These are phyloP conservation scores for Tilletia indica DNA, from an alignment of 1,284 basidiomycete genomes.

Conservation along the genomic window DNA sequence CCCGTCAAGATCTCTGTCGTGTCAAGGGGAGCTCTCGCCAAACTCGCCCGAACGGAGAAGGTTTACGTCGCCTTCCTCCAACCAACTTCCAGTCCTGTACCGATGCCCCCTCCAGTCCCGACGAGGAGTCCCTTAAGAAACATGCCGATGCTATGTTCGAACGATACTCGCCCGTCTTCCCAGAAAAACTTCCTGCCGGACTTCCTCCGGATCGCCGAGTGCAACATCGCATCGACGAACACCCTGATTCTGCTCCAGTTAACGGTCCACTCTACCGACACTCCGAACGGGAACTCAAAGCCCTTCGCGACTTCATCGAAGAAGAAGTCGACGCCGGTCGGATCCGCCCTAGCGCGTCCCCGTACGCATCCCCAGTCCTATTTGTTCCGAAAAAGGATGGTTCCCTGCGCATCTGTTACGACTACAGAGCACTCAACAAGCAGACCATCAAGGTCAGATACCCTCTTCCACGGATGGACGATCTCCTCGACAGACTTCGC, in stretches of 20 bases:
- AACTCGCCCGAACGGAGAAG: constrained; percentile 9
- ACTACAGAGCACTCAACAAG: constrained; percentile 59
- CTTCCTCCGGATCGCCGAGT: constrained; percentile 7
- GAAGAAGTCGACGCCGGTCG: constrained; percentile 8
- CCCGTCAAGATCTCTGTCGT: constrained; percentile 3
- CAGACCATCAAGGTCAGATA: constrained; percentile 57
- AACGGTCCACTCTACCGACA: constrained; percentile 14
- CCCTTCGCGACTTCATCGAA: not conserved
- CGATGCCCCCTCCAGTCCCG: not conserved
- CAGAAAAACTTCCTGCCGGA: constrained; percentile 5
- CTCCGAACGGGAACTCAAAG: constrained; percentile 3
- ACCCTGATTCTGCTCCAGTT: not conserved
- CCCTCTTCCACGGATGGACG: constrained; percentile 57
- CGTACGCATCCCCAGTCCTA: constrained; percentile 33
- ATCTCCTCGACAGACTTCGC: constrained; percentile 56
- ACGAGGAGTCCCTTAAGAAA: not conserved
- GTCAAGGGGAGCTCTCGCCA: not conserved
- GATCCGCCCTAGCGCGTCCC: constrained; percentile 7
- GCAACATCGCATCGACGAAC: constrained; percentile 11
- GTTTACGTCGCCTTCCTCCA: constrained; percentile 1
- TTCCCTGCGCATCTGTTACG: too few relatives aligned
- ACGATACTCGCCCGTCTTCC: constrained; percentile 6
- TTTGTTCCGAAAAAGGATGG: constrained; percentile 62
- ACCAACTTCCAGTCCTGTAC: not conserved
- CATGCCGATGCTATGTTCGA: not conserved